Evolutionary conservation across 805 yeast genomes (phyloP).

Genomic region (Wickerhamomyces pijperi): DNA sequence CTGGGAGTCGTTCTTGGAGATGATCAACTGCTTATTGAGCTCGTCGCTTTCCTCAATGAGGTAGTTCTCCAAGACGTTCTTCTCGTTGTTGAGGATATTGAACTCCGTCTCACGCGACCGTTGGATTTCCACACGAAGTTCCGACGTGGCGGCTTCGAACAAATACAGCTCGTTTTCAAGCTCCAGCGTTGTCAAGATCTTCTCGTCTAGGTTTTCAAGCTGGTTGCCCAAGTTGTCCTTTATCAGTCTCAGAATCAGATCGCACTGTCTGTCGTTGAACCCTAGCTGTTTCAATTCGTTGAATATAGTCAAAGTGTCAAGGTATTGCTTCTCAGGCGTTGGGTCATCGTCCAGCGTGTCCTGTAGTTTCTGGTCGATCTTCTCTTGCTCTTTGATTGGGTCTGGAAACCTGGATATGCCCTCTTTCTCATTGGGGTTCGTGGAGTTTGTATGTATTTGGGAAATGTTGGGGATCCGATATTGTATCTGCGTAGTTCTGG

Average conservation of each 20-base stretch:
- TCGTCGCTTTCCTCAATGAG: conserved; percentile 69
- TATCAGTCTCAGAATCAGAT: conserved; percentile 37
- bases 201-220: conserved; percentile 21
- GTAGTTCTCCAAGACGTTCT: conserved; percentile 61
- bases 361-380: not conserved
- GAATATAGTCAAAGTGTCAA: conserved; percentile 57
- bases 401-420: not conserved
- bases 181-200: conserved; percentile 40
- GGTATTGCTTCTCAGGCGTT: conserved; percentile 11
- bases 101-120: conserved; percentile 60
- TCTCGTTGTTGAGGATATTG: conserved; percentile 52
- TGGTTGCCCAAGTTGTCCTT: conserved; percentile 23
- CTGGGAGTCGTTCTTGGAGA: conserved; percentile 63
- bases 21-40: conserved; percentile 47
- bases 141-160: conserved; percentile 88
- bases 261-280: conserved; percentile 51
- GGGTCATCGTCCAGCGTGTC: not conserved
- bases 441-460: no score
- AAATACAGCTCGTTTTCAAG: conserved; percentile 80
- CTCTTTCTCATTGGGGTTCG: not conserved
- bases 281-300: conserved; percentile 43
- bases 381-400: not conserved
- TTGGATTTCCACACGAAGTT: conserved; percentile 67
- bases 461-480: no score
- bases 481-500: no score